Percentiles rank a stretch among this genome's conserved stretches.
Evolutionary conservation across 192 early-diverging fungal species (phyloP).

Genomic region (Glomus cerebriforme): DNA sequence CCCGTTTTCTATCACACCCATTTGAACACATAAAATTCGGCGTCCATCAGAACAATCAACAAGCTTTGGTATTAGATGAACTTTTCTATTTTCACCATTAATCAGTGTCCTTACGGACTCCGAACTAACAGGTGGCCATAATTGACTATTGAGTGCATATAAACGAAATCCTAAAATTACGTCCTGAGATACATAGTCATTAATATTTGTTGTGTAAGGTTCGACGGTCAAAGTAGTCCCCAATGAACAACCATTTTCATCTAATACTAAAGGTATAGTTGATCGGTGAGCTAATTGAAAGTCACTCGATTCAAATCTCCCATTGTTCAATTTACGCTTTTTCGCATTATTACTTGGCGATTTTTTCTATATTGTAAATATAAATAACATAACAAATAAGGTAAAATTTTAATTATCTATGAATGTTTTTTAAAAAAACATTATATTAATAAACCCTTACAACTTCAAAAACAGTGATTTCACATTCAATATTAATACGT

Average conservation of each 20-base stretch:
- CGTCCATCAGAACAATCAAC: neutral
- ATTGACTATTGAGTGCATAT: constrained; percentile 9
- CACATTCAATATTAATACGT: neutral
- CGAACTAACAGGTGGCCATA: neutral
- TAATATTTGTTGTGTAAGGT: neutral
- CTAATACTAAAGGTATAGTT: neutral
- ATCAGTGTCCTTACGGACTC: neutral
- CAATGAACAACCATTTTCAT: neutral
- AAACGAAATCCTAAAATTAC: constrained; percentile 8
- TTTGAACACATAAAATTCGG: constrained; percentile 13
- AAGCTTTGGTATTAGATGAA: neutral
- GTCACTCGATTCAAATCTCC: neutral
- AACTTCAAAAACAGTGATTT: constrained; percentile 15
- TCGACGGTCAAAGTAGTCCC: neutral
- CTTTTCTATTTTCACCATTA: neutral
- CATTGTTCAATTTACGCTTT: constrained; percentile 15
- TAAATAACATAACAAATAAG: neutral
- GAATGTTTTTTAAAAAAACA: neutral
- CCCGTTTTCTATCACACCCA: constrained; percentile 7
- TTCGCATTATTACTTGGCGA: neutral
- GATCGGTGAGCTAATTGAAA: neutral
- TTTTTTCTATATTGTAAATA: neutral
- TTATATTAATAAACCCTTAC: neutral
- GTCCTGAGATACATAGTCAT: neutral
- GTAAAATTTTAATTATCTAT: neutral